phyloP scores from a whole-genome alignment of 1,284 basidiomycete genomes.

The Mycena sp. region DNA sequence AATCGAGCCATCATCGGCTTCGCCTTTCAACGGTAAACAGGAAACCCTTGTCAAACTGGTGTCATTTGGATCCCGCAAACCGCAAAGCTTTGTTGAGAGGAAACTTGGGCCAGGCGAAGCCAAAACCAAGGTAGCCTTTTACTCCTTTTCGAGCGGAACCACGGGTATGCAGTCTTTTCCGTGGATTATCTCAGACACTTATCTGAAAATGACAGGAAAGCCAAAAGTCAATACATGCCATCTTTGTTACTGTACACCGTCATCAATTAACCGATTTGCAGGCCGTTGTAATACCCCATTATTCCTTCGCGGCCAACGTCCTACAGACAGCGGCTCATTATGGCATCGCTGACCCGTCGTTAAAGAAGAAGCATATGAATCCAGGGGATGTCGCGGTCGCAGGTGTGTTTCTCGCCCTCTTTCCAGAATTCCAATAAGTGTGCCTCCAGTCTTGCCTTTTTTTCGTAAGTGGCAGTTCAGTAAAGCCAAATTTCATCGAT shows the following conservation, averaged over 20 bases:
- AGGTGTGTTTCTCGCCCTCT: conserved; percentile 53
- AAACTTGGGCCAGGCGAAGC: conserved; percentile 69
- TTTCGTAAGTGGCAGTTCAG: conserved; percentile 54
- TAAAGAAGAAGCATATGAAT: conserved; percentile 40
- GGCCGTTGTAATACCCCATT: conserved; percentile 79
- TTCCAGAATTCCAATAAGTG: neutral
- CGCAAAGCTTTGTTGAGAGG: conserved; percentile 57
- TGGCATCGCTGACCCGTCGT: conserved; percentile 52
- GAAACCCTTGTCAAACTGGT: conserved; percentile 65
- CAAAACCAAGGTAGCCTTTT: conserved; percentile 74
- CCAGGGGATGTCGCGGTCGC: conserved; percentile 63
- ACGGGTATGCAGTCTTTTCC: conserved; percentile 53
- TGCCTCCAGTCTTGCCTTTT: conserved; percentile 52
- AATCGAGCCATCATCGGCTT: conserved; percentile 48
- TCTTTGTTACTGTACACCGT: neutral
- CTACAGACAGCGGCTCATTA: conserved; percentile 67
- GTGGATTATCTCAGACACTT: neutral
- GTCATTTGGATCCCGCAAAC: conserved; percentile 56
- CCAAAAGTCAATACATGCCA: conserved; percentile 75
- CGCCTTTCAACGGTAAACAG: conserved; percentile 21
- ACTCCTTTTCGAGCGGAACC: conserved; percentile 85
- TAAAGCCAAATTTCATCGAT: too few species aligned
- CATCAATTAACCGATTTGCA: conserved; percentile 33
- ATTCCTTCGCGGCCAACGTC: conserved; percentile 71
- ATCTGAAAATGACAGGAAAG: conserved; percentile 52